Evolutionary conservation across 495 filamentous ascomycete genomes (phyloP), one percentile per base, ranked within the genome.

Genomic region (Penicillium manginii): DNA sequence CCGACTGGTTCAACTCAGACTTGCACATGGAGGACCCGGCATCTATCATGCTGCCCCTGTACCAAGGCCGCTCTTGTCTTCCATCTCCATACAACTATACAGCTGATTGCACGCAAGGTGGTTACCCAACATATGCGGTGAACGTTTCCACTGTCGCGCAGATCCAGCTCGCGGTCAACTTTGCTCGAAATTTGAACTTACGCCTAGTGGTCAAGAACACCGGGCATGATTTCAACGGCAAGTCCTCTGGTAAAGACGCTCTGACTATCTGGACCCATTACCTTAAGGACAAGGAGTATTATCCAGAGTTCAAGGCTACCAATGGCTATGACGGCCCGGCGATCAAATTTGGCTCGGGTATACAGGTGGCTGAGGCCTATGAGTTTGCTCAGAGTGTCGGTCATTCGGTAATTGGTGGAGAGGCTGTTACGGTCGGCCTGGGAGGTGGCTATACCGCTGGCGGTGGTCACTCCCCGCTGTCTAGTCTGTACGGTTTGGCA

Each of bases 191-290:
- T 17, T 70, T 81, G 58, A 83, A 81, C 59, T 62, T 86, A 23
- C 78, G 81, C 4, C 17, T 71, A 11, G 53, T 62, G 2, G 73
- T 89, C 51, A 85, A 84, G 70, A 88, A 87, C 54, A 90, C 86
- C 4, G 86, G 87, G n/a, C 86, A 87, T 65, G 83, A 84, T 53
- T 82, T 78, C 58, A 59, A 63, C 6, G 82, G 76, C 8, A 76
- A 79, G 60, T 77, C 76, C 4, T 71, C 78, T 9, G 83, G 82
- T 0, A 65, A 67, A 21, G 77, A 78, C 1, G 71, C 78, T 6
- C 67, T 87, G 2, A 59, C 65, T n/a, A 64, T 87, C 18, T 84
- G 83, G 82, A 84, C 80, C 0, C 79, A 83, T 50, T 78, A 79
- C 11, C 47, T 67, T 14, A 58, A 63, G n/a, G 48, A 47, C n/a